Evolutionary conservation across 495 filamentous ascomycete genomes (phyloP), one percentile per base, ranked within the genome.

Genomic region (Mycothermus thermophilus): DNA sequence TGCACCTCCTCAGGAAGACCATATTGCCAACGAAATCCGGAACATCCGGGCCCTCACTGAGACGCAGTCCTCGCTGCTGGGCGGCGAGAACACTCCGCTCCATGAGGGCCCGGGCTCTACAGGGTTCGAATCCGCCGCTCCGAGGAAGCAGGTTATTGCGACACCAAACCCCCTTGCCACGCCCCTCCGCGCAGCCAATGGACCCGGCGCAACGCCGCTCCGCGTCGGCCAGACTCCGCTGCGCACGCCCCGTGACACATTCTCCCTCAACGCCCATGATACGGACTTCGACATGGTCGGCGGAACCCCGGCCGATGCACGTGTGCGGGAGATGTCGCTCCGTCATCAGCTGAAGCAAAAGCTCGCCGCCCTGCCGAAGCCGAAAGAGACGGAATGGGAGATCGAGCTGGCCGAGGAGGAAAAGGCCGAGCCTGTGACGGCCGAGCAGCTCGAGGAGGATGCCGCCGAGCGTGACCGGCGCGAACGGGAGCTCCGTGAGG

Each of bases 141-240:
- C 88, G 26, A 71, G 83, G 37, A 76, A 73, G 47, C 83, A 92
- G 42, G 66, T 79, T 12, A 71, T 93, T 20, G 68, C 82, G 14
- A 97, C 90, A 2, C 92, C 90, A 1, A 97, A 97, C 54, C 90
- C 90, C 14, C 66, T 97, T 61, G 87, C 90, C 8, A 97, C 90
- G 3, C 92, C 90, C 11, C 72, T 94, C 43, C 77, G 83, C 30
- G 63, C 76, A n/a, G 68, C 58, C 34, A 72, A 72, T 47, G 83
- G 75, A 9, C 59, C 77, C 25, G 81, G 77, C 34, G 77, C 77
- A 8, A 92, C 84, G 10, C 83, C 83, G 8, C 64, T 75, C 53
- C 64, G 65, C 9, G 64, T 71, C 8, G 84, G 85, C 22, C 81
- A 83, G 27, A 97, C 90, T 1, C 90, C 90, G 7, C 64, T 93